Conservation (phyloP, 345 rosid genomes). For the Euphorbia peplus region DNA sequence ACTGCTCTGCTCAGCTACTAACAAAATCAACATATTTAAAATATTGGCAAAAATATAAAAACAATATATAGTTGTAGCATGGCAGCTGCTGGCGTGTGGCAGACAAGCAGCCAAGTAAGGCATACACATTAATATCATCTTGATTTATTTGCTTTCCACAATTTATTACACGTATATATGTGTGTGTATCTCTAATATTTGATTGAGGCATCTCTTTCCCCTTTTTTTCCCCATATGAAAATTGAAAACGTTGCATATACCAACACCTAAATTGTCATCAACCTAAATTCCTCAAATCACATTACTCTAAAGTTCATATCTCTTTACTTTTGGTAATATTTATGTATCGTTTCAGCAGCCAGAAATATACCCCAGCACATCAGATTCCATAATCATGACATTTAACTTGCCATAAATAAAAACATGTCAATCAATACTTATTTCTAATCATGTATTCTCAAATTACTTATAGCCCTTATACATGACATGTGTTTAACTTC, state of each 20-base stretch:
- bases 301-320: neutral
- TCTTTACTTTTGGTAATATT: neutral
- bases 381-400: neutral
- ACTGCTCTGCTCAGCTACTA: no score
- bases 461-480: no score
- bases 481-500: no score
- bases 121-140: neutral
- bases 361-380: neutral
- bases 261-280: neutral
- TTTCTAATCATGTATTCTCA: no score
- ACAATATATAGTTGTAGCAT: no score
- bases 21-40: no score
- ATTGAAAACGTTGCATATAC: neutral
- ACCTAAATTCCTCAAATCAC: neutral
- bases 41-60: no score
- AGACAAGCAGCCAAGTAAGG: neutral
- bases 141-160: neutral
- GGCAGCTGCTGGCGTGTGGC: constrained; percentile 10
- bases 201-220: neutral
- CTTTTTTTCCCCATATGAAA: neutral
- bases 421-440: no score
- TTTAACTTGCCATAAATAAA: neutral
- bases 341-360: neutral
- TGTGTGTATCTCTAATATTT: no score
- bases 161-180: no score